A percentile compares a stretch with the other conserved stretches of the same genome.
Evolutionary conservation across 768 basidiomycete genomes (phyloP).

Genomic region (Cyclocybe cylindracea): DNA sequence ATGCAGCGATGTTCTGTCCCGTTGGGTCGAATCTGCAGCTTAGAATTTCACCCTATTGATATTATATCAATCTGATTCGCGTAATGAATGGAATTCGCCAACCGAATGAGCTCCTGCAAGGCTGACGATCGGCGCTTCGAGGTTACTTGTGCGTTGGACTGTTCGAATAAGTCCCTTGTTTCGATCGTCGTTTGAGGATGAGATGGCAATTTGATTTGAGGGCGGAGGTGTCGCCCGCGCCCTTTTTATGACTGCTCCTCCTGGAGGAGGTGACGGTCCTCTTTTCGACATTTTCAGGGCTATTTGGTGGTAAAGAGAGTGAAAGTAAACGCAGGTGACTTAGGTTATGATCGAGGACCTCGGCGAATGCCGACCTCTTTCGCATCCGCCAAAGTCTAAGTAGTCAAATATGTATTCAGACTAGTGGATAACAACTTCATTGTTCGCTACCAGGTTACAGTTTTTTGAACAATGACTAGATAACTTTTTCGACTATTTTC

Average conservation of each 20-base stretch:
- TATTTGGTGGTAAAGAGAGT: not conserved
- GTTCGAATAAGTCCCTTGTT: conserved; percentile 81
- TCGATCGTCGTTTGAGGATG: conserved; percentile 70
- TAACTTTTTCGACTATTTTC: too few species aligned
- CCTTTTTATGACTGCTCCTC: conserved; percentile 64
- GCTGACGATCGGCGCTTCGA: conserved; percentile 93
- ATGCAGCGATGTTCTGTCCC: conserved; percentile 92
- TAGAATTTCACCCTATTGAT: conserved; percentile 62
- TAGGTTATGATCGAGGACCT: too few species aligned
- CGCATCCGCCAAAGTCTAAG: too few species aligned
- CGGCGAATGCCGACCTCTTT: too few species aligned
- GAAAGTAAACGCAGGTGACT: too few species aligned
- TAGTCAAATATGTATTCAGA: too few species aligned
- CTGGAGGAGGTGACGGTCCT: conserved; percentile 55
- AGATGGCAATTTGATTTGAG: conserved; percentile 73
- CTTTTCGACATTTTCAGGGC: conserved; percentile 68
- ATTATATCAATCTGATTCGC: not conserved
- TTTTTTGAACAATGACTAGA: too few species aligned
- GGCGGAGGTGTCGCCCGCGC: conserved; percentile 51
- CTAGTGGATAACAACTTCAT: too few species aligned
- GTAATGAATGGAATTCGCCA: not conserved
- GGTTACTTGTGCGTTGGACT: conserved; percentile 88
- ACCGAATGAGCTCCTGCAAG: conserved; percentile 87
- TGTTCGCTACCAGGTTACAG: too few species aligned
- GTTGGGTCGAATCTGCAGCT: conserved; percentile 93